Base-by-base conservation (phyloP, 2,329 filamentous ascomycete genomes). In the Emericellopsis cladophorae region DNA sequence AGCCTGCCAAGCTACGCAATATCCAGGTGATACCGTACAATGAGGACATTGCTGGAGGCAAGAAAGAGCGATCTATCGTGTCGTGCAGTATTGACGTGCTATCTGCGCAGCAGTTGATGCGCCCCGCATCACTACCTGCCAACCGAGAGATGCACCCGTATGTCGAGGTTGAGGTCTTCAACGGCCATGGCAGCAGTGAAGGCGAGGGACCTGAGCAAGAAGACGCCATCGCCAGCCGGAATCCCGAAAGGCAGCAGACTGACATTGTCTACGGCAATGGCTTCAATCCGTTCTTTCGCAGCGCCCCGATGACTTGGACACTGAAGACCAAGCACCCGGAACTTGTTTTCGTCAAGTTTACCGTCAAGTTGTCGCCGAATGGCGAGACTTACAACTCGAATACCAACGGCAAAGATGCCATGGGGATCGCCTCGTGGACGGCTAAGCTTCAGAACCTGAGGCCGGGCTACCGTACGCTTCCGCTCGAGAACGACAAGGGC, bases 281-380 rank as follows among this genome's bases (percentile, higher is more conserved):
- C 21, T 96, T 94, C 65, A 94, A 95, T 57, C 92, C 92, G 2
- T 70, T 81, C 42, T 98, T 94, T 60, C 48, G 44, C 26, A 78
- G 89, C 50, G 79, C 86, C 50, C 74, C 76, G 43, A 84, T 90
- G 62, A 76, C 77, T 45, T 82, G 95, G 60, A 81, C 79, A 42
- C 70, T 95, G 21, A 87, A 87, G 37, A 96, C 92, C n/a, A 93
- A 93, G 55, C 89, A 90, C 55, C 89, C 90, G 0, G 87, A 92
- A 51, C 70, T 98, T 24, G 83, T 96, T 43, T 96, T 96, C 59
- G 80, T 98, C 40, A 84, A 88, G 36, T 95, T 87, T 76, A 89
- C 82, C 21, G 87, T 96, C 42, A 90, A 85, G 72, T 84, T 92
- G 49, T 89, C 88, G 1, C 70, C 77, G 44, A 85, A 90, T 54